Conservation (phyloP, 441 rosid species). For the Hura crepitans region DNA sequence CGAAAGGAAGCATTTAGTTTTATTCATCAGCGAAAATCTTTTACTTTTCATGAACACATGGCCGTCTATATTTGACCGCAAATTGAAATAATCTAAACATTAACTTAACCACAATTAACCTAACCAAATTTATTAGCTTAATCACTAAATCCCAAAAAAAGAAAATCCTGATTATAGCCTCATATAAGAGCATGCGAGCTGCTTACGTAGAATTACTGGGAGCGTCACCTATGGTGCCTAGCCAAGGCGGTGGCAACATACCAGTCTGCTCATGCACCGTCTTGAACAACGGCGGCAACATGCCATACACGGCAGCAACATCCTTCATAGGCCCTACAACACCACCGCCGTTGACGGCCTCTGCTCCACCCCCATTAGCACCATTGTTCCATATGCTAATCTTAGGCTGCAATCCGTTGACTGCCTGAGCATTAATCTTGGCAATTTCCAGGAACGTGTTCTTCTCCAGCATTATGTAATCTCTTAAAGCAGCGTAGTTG, state of each 20-base stretch:
- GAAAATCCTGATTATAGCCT: too few species aligned
- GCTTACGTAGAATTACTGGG: too few species aligned
- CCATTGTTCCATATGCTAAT: slow-evolving; percentile 31
- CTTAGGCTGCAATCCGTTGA: slow-evolving; percentile 26
- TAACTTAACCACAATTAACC: too few species aligned
- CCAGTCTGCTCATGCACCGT: slow-evolving; percentile 35
- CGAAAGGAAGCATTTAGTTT: too few species aligned
- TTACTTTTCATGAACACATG: too few species aligned
- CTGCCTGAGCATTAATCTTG: slow-evolving; percentile 20
- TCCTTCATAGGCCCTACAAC: slow-evolving; percentile 21
- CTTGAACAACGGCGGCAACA: slow-evolving; percentile 29
- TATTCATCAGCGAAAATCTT: too few species aligned
- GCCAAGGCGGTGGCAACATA: slow-evolving; percentile 33
- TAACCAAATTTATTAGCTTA: too few species aligned
- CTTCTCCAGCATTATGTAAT: slow-evolving; percentile 27
- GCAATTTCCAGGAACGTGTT: slow-evolving; percentile 23
- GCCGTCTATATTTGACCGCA: too few species aligned
- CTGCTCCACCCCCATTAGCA: background rate
- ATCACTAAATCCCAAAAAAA: too few species aligned
- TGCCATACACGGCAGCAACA: slow-evolving; percentile 25
- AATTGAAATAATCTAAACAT: too few species aligned
- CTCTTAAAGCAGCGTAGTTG: slow-evolving; percentile 26
- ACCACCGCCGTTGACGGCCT: background rate
- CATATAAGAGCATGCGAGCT: too few species aligned
- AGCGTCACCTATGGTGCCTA: slow-evolving; percentile 18